Percentiles rank a stretch among this genome's conserved stretches.
These are phyloP conservation scores for Penicillium brevicompactum DNA, from an alignment of 2,329 filamentous ascomycete genomes.

Conservation along the genomic window DNA sequence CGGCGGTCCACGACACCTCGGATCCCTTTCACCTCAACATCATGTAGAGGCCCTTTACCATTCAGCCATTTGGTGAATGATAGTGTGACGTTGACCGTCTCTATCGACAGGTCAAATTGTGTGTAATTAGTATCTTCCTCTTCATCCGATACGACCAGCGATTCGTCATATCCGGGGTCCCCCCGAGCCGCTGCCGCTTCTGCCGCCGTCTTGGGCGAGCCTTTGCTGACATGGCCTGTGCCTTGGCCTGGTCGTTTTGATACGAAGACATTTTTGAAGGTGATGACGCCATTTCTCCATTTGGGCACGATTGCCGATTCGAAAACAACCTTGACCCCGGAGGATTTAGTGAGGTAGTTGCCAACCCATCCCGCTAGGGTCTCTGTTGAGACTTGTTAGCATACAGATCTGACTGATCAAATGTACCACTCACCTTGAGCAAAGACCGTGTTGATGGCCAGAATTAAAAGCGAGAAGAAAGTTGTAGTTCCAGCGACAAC, in stretches of 20 bases:
- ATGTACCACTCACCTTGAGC: slow-evolving; percentile 70
- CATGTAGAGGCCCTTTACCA: slow-evolving; percentile 84
- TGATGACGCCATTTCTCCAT: slow-evolving; percentile 94
- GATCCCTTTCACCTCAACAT: slow-evolving; percentile 93
- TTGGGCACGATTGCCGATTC: slow-evolving; percentile 97
- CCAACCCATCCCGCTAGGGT: slow-evolving; percentile 90
- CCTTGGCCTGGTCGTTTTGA: slow-evolving; percentile 84
- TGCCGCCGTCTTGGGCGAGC: slow-evolving; percentile 78
- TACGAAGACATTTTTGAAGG: slow-evolving; percentile 94
- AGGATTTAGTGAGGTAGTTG: slow-evolving; percentile 92
- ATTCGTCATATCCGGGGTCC: slow-evolving; percentile 47
- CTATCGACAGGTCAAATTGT: slow-evolving; percentile 93
- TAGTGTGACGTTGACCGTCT: slow-evolving; percentile 91
- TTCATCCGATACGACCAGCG: slow-evolving; percentile 36
- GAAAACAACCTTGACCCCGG: slow-evolving; percentile 90
- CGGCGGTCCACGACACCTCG: slow-evolving; percentile 91
- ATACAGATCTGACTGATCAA: slow-evolving; percentile 19
- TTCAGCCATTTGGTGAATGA: slow-evolving; percentile 99
- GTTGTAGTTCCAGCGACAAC: slow-evolving; percentile 95
- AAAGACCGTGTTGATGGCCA: slow-evolving; percentile 93
- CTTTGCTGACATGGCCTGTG: slow-evolving; percentile 84
- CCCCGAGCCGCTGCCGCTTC: slow-evolving; percentile 70
- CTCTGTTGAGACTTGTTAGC: slow-evolving; percentile 57
- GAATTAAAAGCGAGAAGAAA: slow-evolving; percentile 88
- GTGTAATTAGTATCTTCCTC: slow-evolving; percentile 95